phyloP scores from a whole-genome alignment of 441 rosid species.

The Adansonia gregorii region DNA sequence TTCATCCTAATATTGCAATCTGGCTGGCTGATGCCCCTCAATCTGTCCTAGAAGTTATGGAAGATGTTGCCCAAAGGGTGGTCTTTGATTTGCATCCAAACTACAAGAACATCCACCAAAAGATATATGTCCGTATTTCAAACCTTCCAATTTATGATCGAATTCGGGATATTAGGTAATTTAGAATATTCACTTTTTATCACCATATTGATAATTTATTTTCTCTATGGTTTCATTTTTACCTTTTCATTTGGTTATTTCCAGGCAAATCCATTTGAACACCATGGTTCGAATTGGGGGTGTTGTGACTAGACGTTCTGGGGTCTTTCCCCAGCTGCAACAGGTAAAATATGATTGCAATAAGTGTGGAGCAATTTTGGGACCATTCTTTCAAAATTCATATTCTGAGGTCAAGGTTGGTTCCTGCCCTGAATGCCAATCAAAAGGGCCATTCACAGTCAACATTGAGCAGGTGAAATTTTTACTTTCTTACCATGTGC shows the following conservation, averaged over 20 bases:
- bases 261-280: slow-evolving; percentile 95
- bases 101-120: slow-evolving; percentile 82
- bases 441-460: slow-evolving; percentile 95
- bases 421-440: slow-evolving; percentile 98
- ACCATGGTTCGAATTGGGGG: slow-evolving; percentile 99
- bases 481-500: slow-evolving; percentile 8
- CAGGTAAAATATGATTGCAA: slow-evolving; percentile 97
- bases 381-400: slow-evolving; percentile 96
- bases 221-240: slow-evolving; percentile 15
- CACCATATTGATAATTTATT: neutral
- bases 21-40: slow-evolving; percentile 99
- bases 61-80: slow-evolving; percentile 76
- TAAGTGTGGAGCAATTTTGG: slow-evolving; percentile 90
- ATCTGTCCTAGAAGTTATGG: slow-evolving; percentile 97
- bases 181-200: slow-evolving; percentile 6
- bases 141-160: slow-evolving; percentile 95
- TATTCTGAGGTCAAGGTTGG: slow-evolving; percentile 99
- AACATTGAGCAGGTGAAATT: slow-evolving; percentile 86
- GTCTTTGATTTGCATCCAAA: slow-evolving; percentile 88
- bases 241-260: slow-evolving; percentile 22
- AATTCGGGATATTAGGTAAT: slow-evolving; percentile 90
- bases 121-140: slow-evolving; percentile 83
- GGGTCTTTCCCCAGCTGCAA: slow-evolving; percentile 97
- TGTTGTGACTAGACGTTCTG: slow-evolving; percentile 97
- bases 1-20: slow-evolving; percentile 95